Percentiles rank a stretch among this genome's conserved stretches.
These are phyloP conservation scores for Sporothrix sp. DNA, from an alignment of 2,329 filamentous ascomycete genomes.

Conservation along the genomic window DNA sequence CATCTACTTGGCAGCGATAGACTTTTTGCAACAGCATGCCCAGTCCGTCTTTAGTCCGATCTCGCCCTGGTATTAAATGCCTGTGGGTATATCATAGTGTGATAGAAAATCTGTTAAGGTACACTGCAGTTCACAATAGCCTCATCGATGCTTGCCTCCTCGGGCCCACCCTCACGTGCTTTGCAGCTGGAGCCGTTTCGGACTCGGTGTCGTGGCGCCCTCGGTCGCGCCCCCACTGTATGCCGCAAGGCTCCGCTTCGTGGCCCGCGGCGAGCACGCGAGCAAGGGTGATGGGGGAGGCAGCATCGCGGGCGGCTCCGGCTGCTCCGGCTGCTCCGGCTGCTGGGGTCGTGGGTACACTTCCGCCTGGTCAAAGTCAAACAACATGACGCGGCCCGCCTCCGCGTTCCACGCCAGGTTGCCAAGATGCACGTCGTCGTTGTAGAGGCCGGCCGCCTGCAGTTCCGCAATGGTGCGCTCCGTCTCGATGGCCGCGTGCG, in stretches of 20 bases:
- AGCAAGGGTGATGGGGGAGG: background rate
- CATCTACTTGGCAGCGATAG: too few species aligned
- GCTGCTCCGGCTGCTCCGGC: too few species aligned
- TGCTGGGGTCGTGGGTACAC: too few species aligned
- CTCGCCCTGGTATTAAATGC: too few species aligned
- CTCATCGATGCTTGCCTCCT: background rate
- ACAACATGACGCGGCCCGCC: slow-evolving; percentile 6
- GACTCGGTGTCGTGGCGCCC: background rate
- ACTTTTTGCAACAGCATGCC: too few species aligned
- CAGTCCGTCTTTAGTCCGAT: too few species aligned
- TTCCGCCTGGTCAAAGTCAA: slow-evolving; percentile 10
- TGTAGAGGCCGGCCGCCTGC: background rate
- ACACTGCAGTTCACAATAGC: too few species aligned
- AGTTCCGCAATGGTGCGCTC: slow-evolving; percentile 2
- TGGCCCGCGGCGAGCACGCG: background rate
- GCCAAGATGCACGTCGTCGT: background rate
- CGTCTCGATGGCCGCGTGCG: background rate
- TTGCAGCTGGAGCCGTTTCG: background rate
- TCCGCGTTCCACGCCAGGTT: slow-evolving; percentile 11
- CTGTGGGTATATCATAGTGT: too few species aligned
- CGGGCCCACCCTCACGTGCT: background rate
- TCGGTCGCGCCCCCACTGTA: background rate
- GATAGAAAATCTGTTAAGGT: too few species aligned
- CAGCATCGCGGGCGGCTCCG: background rate
- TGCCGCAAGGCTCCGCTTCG: background rate